phyloP scores from a whole-genome alignment of 768 basidiomycete genomes.

The Russula virescens region DNA sequence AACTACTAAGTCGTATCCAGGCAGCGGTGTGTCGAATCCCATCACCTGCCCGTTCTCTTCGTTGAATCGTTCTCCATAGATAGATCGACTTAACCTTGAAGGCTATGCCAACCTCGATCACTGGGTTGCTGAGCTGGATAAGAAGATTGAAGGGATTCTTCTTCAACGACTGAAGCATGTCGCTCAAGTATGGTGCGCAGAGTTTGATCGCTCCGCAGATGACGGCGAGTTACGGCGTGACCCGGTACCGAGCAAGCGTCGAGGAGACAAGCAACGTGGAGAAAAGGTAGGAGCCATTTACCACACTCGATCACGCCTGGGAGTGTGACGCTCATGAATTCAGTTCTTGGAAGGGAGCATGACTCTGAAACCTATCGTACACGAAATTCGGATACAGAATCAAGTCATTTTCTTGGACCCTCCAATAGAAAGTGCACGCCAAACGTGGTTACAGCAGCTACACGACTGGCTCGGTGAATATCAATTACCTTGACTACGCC shows the following conservation, averaged over 20 bases:
- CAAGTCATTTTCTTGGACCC: slow-evolving; percentile 99
- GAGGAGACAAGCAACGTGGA: slow-evolving; percentile 63
- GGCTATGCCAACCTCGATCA: slow-evolving; percentile 74
- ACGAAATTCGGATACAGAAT: slow-evolving; percentile 97
- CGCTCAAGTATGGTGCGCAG: slow-evolving; percentile 81
- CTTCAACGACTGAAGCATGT: slow-evolving; percentile 68
- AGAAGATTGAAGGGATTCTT: slow-evolving; percentile 77
- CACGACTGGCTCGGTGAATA: slow-evolving; percentile 80
- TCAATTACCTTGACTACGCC: neutral
- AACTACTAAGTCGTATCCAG: slow-evolving; percentile 74
- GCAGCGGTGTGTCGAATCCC: slow-evolving; percentile 53
- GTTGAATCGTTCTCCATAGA: slow-evolving; percentile 39
- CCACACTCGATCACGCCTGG: neutral
- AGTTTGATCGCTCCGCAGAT: slow-evolving; percentile 70
- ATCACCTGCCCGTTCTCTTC: neutral
- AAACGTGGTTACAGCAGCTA: slow-evolving; percentile 82
- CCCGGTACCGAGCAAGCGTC: slow-evolving; percentile 50
- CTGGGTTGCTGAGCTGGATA: slow-evolving; percentile 53
- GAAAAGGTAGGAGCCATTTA: slow-evolving; percentile 54
- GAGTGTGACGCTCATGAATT: neutral
- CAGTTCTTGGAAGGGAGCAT: slow-evolving; percentile 71
- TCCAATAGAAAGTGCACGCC: slow-evolving; percentile 90
- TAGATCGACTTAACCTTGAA: slow-evolving; percentile 91
- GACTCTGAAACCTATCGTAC: slow-evolving; percentile 78
- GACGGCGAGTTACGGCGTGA: slow-evolving; percentile 60